These are phyloP conservation scores for Circinella umbellata DNA, from an alignment of 371 early-diverging fungal genomes.

Conservation along the genomic window DNA sequence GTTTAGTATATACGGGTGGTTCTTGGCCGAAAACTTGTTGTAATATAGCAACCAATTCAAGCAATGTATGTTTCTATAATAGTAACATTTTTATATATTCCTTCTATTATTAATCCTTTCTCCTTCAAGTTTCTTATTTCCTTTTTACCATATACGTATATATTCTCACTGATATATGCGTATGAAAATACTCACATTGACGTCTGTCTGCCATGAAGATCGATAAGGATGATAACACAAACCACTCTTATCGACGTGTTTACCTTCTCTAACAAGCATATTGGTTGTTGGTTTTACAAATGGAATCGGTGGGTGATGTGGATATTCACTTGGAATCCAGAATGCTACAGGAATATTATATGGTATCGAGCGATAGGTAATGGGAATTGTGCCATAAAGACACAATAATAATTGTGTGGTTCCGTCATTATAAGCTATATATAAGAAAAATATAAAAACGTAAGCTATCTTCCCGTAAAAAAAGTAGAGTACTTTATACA, in stretches of 20 bases:
- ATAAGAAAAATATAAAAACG: neutral
- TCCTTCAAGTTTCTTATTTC: neutral
- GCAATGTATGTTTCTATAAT: constrained; percentile 62
- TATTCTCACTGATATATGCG: neutral
- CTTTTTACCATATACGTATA: neutral
- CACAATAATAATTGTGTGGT: constrained; percentile 74
- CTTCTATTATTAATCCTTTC: neutral
- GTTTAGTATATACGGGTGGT: constrained; percentile 82
- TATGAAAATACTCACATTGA: constrained; percentile 31
- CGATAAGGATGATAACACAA: constrained; percentile 86
- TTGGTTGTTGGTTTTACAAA: constrained; percentile 88
- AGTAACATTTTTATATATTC: neutral
- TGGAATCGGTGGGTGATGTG: constrained; percentile 77
- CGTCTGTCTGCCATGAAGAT: constrained; percentile 57
- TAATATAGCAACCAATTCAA: constrained; percentile 67
- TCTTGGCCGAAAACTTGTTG: constrained; percentile 77
- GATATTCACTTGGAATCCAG: constrained; percentile 88
- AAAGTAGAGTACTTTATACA: no score
- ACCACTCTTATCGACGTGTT: constrained; percentile 86
- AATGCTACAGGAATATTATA: constrained; percentile 94
- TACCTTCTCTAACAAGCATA: constrained; percentile 84
- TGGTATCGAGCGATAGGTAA: constrained; percentile 76
- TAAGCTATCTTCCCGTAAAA: neutral
- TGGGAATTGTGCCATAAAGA: constrained; percentile 87
- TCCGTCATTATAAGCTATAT: constrained; percentile 74